Conservation (phyloP, 148 eudicot genomes). For the Gaultheria prostrata region DNA sequence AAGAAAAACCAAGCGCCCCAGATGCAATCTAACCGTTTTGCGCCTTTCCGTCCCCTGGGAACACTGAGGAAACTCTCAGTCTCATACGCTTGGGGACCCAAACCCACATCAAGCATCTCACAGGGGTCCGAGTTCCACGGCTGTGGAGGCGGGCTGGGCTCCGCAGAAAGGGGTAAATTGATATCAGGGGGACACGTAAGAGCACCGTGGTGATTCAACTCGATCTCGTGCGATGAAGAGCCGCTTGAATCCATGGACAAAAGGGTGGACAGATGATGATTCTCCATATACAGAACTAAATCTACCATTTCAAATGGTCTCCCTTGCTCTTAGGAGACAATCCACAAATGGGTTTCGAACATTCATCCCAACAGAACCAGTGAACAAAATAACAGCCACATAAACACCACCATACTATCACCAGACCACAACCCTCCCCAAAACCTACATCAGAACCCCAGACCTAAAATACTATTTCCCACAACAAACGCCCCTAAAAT, state of each 20-base stretch:
- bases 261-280: constrained; percentile 62
- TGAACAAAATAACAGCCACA: constrained; percentile 4
- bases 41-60: constrained; percentile 44
- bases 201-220: constrained; percentile 57
- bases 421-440: not conserved
- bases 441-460: constrained; percentile 21
- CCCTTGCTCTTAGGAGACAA: constrained; percentile 14
- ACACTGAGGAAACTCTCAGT: constrained; percentile 32
- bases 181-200: constrained; percentile 59
- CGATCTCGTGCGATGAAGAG: constrained; percentile 57
- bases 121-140: constrained; percentile 38
- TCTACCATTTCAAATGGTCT: constrained; percentile 42
- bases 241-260: constrained; percentile 79
- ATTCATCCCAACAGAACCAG: constrained; percentile 21
- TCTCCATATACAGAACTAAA: constrained; percentile 45
- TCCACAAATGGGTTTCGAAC: constrained; percentile 1
- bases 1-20: constrained; percentile 74
- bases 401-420: constrained; percentile 22
- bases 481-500: constrained; percentile 3
- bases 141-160: constrained; percentile 54
- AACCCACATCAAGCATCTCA: constrained; percentile 48
- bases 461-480: constrained; percentile 4
- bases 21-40: constrained; percentile 50
- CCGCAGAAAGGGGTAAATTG: constrained; percentile 55
- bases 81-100: constrained; percentile 44